Evolutionary conservation across 208 protist species (phyloP), one percentile per base, ranked within the genome.

Genomic region (Phytomonas francai): DNA sequence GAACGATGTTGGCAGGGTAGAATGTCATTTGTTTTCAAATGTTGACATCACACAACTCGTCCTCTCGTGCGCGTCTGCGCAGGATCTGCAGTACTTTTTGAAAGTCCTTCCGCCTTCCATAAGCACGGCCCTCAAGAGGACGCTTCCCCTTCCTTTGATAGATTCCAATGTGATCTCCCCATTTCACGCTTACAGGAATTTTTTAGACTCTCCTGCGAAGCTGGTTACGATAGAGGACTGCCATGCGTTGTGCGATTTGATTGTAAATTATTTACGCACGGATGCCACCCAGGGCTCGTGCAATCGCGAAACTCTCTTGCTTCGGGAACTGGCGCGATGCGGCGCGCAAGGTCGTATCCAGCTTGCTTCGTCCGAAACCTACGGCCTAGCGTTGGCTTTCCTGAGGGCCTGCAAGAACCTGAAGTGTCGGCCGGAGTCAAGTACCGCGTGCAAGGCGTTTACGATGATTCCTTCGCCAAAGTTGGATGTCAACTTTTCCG

Each of bases 11-110:
- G 28, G 16, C 27, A 71, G 51, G 0, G 70, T 81, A 6, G 71
- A 79, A 33, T 89, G 83, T 70, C 82, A 75, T 63, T 84, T 80
- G 3, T 92, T 89, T 75, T 72, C 78, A 27, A 80, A 74, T 36
- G 54, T 71, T 29, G 33, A 69, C 3, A 34, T 81, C 14, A 80
- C 79, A 2, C 71, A 42, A 51, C 65, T 87, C 42, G 83, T 92
- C 25, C 83, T 73, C 34, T 72, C 30, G n/a, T 61, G 45, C 32
- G 80, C 86, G 14, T 64, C 67, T 42, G 70, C 9, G 42, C 80
- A 80, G 61, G 70, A 71, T 22, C 80, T 71, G 61, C 69, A 68
- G 7, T 89, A 89, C 71, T 92, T 89, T 68, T 77, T 73, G 65
- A 73, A 77, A 34, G 86, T 89, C 5, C 67, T 92, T 28, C 83